A percentile compares a stretch with the other conserved stretches of the same genome.
phyloP scores from a whole-genome alignment of 2,329 filamentous ascomycete species.

The Botrytis fabae region DNA sequence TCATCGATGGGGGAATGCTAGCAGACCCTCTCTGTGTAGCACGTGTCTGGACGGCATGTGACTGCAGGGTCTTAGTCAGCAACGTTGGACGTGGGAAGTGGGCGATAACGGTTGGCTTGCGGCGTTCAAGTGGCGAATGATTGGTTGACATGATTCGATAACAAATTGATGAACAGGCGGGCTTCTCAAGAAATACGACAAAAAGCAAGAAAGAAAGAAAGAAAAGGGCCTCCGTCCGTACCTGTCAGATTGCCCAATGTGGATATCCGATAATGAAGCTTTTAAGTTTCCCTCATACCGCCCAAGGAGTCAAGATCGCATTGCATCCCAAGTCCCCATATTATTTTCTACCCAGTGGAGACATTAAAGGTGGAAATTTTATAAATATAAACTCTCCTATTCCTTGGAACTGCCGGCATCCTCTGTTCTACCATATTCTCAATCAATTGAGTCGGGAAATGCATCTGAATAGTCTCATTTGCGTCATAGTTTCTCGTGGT shows the following conservation, averaged over 20 bases:
- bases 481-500: slow-evolving; percentile 2
- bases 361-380: not conserved
- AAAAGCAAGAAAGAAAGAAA: not conserved
- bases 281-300: not conserved
- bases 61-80: not conserved
- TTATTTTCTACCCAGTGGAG: slow-evolving; percentile 14
- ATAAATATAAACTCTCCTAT: not conserved
- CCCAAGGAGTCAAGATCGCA: not conserved
- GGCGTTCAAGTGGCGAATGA: not conserved
- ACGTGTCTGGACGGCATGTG: too few species aligned
- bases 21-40: too few species aligned
- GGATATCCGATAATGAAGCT: not conserved
- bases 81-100: not conserved
- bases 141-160: not conserved
- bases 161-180: not conserved
- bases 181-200: not conserved
- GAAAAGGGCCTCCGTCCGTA: not conserved
- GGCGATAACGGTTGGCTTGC: not conserved
- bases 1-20: not conserved
- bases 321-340: slow-evolving; percentile 4
- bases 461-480: slow-evolving; percentile 17
- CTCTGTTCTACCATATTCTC: not conserved
- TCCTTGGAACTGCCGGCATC: too few species aligned
- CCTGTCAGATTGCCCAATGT: not conserved
- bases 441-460: not conserved